These are phyloP conservation scores for Mycena rosella DNA, from an alignment of 768 basidiomycete species.

Conservation along the genomic window DNA sequence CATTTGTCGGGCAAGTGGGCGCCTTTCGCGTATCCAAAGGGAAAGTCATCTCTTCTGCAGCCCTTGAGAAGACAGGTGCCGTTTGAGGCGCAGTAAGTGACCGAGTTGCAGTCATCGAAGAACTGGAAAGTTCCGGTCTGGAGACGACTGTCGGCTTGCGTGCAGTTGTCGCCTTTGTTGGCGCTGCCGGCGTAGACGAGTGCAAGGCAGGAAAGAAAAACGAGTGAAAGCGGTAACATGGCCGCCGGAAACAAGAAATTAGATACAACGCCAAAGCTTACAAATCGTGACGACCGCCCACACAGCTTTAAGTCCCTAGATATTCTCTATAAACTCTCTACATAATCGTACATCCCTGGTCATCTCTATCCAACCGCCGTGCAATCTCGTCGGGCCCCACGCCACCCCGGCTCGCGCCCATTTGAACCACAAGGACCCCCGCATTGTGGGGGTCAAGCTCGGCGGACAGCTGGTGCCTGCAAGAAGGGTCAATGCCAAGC, in stretches of 20 bases:
- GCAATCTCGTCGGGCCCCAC: slow-evolving; percentile 71
- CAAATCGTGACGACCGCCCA: too few relatives aligned
- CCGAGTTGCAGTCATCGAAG: slow-evolving; percentile 80
- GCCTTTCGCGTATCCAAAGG: slow-evolving; percentile 71
- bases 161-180: slow-evolving; percentile 62
- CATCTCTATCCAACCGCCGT: slow-evolving; percentile 63
- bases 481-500: slow-evolving; percentile 1
- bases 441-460: slow-evolving; percentile 83
- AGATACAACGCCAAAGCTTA: too few relatives aligned
- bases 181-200: slow-evolving; percentile 61
- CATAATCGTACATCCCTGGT: slow-evolving; percentile 79
- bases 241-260: slow-evolving; percentile 40
- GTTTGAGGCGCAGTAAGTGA: slow-evolving; percentile 71
- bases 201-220: slow-evolving; percentile 61
- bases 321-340: slow-evolving; percentile 43
- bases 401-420: slow-evolving; percentile 55
- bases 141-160: slow-evolving; percentile 71
- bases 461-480: slow-evolving; percentile 79
- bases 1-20: slow-evolving; percentile 72
- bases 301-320: not conserved
- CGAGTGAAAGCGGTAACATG: slow-evolving; percentile 58
- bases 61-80: slow-evolving; percentile 72
- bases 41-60: slow-evolving; percentile 83
- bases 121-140: slow-evolving; percentile 85
- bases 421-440: slow-evolving; percentile 86